phyloP scores from a whole-genome alignment of 257 asterid genomes.

The Forsythia suspensa region DNA sequence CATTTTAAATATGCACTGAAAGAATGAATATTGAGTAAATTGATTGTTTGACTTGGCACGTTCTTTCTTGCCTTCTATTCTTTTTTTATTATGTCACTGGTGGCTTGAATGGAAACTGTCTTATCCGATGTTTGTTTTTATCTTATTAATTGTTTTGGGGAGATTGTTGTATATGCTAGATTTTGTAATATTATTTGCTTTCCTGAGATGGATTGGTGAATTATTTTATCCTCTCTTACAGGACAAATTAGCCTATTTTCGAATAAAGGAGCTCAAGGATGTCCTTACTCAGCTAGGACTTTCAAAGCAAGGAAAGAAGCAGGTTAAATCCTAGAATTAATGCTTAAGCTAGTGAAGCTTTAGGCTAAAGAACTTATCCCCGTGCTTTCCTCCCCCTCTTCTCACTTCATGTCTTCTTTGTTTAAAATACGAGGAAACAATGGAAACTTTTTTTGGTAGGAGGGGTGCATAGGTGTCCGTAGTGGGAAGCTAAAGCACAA shows the following conservation, averaged over 20 bases:
- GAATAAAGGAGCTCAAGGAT: slow-evolving; percentile 97
- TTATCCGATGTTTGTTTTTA: background rate
- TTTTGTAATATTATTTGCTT: background rate
- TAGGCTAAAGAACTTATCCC: background rate
- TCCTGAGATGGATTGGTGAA: background rate
- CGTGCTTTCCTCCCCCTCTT: background rate
- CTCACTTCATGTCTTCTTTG: background rate
- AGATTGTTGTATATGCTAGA: background rate
- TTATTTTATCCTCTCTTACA: slow-evolving; percentile 31
- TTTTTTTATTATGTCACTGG: background rate
- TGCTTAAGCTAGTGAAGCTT: slow-evolving; percentile 8
- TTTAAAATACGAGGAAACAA: background rate
- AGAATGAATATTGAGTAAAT: background rate
- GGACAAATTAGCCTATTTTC: slow-evolving; percentile 90
- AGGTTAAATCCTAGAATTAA: slow-evolving; percentile 47
- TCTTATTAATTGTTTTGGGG: background rate
- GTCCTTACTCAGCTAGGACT: slow-evolving; percentile 84
- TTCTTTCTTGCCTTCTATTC: background rate
- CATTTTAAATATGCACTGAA: background rate
- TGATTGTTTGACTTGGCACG: background rate
- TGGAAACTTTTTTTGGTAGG: background rate
- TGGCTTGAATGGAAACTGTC: background rate
- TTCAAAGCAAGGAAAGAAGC: slow-evolving; percentile 98
- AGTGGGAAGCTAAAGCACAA: background rate
- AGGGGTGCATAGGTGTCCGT: background rate